Evolutionary conservation across 331 rosid species (phyloP).

Genomic region (Malus hybrid): DNA sequence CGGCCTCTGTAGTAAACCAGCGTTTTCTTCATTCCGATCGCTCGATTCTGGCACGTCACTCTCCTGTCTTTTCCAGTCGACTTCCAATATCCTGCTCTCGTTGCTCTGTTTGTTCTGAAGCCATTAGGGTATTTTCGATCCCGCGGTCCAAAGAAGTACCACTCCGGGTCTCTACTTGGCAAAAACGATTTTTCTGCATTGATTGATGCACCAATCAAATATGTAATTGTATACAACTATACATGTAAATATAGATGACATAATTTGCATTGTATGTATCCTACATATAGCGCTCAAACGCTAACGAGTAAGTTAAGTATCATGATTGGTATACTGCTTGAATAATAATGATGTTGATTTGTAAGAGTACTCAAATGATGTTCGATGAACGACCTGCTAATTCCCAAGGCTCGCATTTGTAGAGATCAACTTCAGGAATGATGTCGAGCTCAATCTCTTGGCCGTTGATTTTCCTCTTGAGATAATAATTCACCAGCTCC

Average conservation of each 20-base stretch:
- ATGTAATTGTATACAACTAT: not conserved
- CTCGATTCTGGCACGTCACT: conserved; percentile 60
- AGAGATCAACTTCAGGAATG: conserved; percentile 97
- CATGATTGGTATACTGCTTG: not conserved
- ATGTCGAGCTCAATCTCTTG: conserved; percentile 96
- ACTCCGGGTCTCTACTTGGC: conserved; percentile 97
- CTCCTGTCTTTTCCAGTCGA: conserved; percentile 89
- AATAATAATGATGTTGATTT: not conserved
- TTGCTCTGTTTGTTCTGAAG: conserved; percentile 91
- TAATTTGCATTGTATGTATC: too few species aligned
- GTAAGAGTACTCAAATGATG: not conserved
- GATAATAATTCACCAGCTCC: conserved; percentile 93
- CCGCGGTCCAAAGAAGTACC: conserved; percentile 96
- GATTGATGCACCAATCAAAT: not conserved
- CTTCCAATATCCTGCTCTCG: conserved; percentile 95
- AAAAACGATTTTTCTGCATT: conserved; percentile 75
- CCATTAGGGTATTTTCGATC: conserved; percentile 95
- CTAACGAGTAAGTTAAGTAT: not conserved
- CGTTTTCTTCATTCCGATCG: conserved; percentile 98
- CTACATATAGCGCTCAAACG: not conserved
- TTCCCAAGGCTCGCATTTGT: conserved; percentile 99
- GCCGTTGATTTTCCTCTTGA: conserved; percentile 82
- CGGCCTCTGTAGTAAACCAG: conserved; percentile 89
- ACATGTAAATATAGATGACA: not conserved
- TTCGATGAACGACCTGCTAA: conserved; percentile 55